A percentile compares a stretch with the other conserved stretches of the same genome.
Evolutionary conservation across 2,329 filamentous ascomycete species (phyloP).

Genomic region (Ophiocordyceps unilateralis): DNA sequence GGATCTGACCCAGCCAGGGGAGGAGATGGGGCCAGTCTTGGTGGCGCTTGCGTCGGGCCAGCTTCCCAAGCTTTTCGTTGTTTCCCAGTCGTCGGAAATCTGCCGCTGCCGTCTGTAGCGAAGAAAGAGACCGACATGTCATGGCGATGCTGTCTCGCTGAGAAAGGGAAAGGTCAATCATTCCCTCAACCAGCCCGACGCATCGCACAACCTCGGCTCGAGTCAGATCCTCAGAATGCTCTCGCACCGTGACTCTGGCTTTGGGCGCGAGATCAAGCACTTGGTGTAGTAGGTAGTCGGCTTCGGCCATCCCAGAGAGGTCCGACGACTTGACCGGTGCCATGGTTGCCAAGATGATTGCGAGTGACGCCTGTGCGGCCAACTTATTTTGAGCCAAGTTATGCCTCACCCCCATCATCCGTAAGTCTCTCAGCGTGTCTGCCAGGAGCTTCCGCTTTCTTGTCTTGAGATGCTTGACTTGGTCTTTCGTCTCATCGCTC

Average conservation of each 20-base stretch:
- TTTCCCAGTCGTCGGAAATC: slow-evolving; percentile 19
- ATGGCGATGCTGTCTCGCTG: slow-evolving; percentile 37
- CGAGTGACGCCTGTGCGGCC: slow-evolving; percentile 53
- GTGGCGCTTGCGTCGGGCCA: slow-evolving; percentile 6
- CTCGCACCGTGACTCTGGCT: slow-evolving; percentile 47
- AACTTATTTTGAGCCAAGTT: slow-evolving; percentile 64
- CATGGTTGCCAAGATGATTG: slow-evolving; percentile 48
- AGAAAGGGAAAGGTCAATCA: slow-evolving; percentile 47
- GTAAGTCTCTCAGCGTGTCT: slow-evolving; percentile 66
- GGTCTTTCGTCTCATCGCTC: slow-evolving; percentile 71
- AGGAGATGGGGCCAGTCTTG: slow-evolving; percentile 12
- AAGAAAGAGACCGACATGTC: slow-evolving; percentile 17
- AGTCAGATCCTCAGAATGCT: slow-evolving; percentile 74
- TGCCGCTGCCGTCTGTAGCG: slow-evolving; percentile 19
- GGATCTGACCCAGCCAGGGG: slow-evolving; percentile 52
- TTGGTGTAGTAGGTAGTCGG: slow-evolving; percentile 64
- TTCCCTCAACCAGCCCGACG: slow-evolving; percentile 71
- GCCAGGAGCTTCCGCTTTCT: slow-evolving; percentile 82
- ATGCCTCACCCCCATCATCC: slow-evolving; percentile 76
- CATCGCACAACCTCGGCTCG: slow-evolving; percentile 64
- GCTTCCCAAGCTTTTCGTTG: slow-evolving; percentile 7
- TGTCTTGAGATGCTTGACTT: slow-evolving; percentile 76
- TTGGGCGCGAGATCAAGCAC: slow-evolving; percentile 56
- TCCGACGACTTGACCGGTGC: slow-evolving; percentile 19
- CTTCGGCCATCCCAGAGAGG: slow-evolving; percentile 12